A percentile compares a stretch with the other conserved stretches of the same genome.
phyloP scores from a whole-genome alignment of 371 early-diverging fungal species.

The Conidiobolus incongruus region DNA sequence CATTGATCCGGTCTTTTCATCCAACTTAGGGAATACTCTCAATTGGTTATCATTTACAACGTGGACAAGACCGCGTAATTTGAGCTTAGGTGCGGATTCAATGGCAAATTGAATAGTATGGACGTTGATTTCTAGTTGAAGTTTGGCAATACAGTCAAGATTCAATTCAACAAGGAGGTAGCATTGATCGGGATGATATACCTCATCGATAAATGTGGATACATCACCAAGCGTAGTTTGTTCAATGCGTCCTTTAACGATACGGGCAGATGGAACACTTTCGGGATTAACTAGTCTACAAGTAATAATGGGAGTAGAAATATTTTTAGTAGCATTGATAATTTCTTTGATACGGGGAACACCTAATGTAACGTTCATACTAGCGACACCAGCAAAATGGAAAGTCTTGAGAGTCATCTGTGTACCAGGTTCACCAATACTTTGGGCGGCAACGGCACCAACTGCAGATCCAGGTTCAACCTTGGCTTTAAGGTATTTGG shows the following conservation, averaged over 20 bases:
- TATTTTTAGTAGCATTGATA: constrained; percentile 76
- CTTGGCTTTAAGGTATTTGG: constrained; percentile 67
- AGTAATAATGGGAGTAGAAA: constrained; percentile 89
- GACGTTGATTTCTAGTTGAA: constrained; percentile 61
- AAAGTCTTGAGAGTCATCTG: constrained; percentile 99
- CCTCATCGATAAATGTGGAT: constrained; percentile 79
- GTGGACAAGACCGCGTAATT: too few relatives aligned
- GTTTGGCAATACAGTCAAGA: constrained; percentile 39
- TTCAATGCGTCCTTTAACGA: constrained; percentile 88
- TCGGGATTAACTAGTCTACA: constrained; percentile 42
- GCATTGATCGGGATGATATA: constrained; percentile 49
- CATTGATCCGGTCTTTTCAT: too few relatives aligned
- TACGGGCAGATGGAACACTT: constrained; percentile 60
- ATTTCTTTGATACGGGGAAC: constrained; percentile 99
- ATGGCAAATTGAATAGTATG: constrained; percentile 58
- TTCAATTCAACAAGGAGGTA: constrained; percentile 62
- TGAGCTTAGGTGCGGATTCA: constrained; percentile 57
- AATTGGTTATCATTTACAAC: too few relatives aligned
- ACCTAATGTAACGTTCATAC: constrained; percentile 98
- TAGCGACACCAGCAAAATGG: constrained; percentile 99
- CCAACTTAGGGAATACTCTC: too few relatives aligned
- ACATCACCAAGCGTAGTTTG: constrained; percentile 75
- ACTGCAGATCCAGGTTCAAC: constrained; percentile 88
- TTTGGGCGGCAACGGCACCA: constrained; percentile 96
- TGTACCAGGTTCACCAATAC: constrained; percentile 98